Evolutionary conservation across 2,329 filamentous ascomycete genomes (phyloP), one percentile per base, ranked within the genome.

Genomic region (Cytospora piceicola): DNA sequence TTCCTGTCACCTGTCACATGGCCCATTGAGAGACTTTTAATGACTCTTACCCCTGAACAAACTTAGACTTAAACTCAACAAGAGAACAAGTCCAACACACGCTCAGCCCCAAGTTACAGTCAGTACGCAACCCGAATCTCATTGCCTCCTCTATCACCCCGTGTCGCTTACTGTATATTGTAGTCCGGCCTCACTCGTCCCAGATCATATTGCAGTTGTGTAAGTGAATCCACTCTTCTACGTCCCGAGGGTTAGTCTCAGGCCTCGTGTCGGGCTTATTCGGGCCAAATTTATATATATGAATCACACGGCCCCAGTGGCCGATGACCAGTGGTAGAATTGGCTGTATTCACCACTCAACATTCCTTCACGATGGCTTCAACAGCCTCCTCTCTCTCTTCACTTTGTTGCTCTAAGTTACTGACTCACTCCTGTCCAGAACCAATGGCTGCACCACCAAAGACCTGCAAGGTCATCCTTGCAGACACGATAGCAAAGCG

Each of bases 381-480:
- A 42, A 51, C 36, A 60, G 42, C 24, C 54, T 32, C 17, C 27
- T 27, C 42, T 30, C 49, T 34, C 8, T 15, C 17, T 36, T 22
- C 42, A 11, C 49, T 63, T 14, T 57, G 58, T 49, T 57, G 58
- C 46, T 58, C 39, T 22, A 59, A 29, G 6, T 53, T 63, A 22
- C 58, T 58, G 57, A 57, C 66, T 68, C 64, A 64, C 59, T 49
- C 34, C 39, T 56, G 34, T 58, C 42, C 59, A 65, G 64, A 69
- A 57, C 71, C 55, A 60, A 82, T 83, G 81, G 76, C 79, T 71
- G 75, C 77, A 58, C 78, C 81, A 27, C 85, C 82, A 72, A 87
- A 88, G 78, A 87, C 91, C 74, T 98, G 95, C 87, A 97, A 97
- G 85, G 93, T 97, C 77, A 86, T 98, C 73, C 87, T 96, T 72